phyloP scores from a whole-genome alignment of 306 rosid species.

The Crataegus laevigata region DNA sequence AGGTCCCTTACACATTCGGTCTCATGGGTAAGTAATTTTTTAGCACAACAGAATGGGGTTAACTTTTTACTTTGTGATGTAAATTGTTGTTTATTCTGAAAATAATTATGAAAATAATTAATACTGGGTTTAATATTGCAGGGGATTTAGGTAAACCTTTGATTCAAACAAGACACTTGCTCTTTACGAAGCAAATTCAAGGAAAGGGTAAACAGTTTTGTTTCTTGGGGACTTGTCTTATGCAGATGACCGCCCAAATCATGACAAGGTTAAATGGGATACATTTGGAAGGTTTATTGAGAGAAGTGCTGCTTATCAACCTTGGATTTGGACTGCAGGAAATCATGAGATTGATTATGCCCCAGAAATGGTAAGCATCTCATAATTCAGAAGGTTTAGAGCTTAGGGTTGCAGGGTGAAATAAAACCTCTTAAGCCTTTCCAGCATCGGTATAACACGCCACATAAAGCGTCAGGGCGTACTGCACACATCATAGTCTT shows the following conservation, averaged over 20 bases:
- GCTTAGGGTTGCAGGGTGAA: constrained; percentile 30
- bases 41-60: too few species aligned
- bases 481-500: constrained; percentile 46
- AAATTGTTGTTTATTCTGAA: too few species aligned
- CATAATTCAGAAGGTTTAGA: too few species aligned
- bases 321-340: constrained; percentile 93
- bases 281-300: constrained; percentile 73
- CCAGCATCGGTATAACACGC: constrained; percentile 31
- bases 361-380: constrained; percentile 55
- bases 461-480: constrained; percentile 21
- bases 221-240: constrained; percentile 80
- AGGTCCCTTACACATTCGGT: constrained; percentile 85
- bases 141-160: constrained; percentile 83
- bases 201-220: constrained; percentile 49
- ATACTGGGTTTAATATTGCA: neutral
- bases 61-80: too few species aligned
- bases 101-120: too few species aligned
- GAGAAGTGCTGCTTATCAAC: constrained; percentile 83
- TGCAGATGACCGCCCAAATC: constrained; percentile 60
- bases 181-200: constrained; percentile 53
- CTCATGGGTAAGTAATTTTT: constrained; percentile 40
- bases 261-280: constrained; percentile 73
- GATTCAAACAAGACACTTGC: constrained; percentile 67
- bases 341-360: constrained; percentile 75
- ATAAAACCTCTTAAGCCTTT: constrained; percentile 44